Percentiles rank a stretch among this genome's conserved stretches.
Conservation (phyloP, 768 basidiomycete genomes). For the Tulasnella sp. region DNA sequence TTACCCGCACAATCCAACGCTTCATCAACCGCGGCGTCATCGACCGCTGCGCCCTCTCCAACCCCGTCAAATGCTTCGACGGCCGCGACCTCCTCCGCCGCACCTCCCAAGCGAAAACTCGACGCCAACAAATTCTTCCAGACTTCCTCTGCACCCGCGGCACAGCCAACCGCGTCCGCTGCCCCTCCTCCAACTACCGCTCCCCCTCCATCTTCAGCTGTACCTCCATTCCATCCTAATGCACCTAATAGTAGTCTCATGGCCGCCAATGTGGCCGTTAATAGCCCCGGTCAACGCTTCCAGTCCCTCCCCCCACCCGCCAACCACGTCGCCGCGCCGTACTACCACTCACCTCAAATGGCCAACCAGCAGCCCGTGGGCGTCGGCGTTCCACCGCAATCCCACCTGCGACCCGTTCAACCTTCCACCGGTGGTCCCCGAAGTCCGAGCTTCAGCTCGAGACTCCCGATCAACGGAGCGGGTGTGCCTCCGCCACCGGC, state of each 20-base stretch:
- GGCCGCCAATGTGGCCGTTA: constrained; percentile 26
- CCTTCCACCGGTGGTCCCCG: not conserved
- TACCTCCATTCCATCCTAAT: constrained; percentile 40
- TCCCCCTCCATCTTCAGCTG: constrained; percentile 58
- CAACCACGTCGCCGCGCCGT: constrained; percentile 32
- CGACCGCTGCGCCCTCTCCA: not conserved
- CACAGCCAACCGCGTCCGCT: constrained; percentile 19
- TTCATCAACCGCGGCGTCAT: not conserved
- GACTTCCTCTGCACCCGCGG: constrained; percentile 25
- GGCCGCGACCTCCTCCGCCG: constrained; percentile 27
- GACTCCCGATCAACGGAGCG: not conserved
- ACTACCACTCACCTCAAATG: constrained; percentile 36
- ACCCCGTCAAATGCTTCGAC: constrained; percentile 29
- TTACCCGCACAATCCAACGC: not conserved
- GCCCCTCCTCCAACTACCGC: constrained; percentile 33
- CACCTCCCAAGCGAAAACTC: constrained; percentile 38
- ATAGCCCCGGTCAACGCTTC: not conserved
- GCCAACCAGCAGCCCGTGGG: constrained; percentile 41
- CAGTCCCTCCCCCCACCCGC: constrained; percentile 41
- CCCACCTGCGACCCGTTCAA: constrained; percentile 45
- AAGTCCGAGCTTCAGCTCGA: not conserved
- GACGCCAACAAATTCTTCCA: constrained; percentile 46
- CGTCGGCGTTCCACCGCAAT: constrained; percentile 38
- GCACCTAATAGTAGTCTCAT: constrained; percentile 31
- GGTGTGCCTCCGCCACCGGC: not conserved